These are phyloP conservation scores for Epichloe sylvatica DNA, from an alignment of 2,329 filamentous ascomycete species.

Conservation along the genomic window DNA sequence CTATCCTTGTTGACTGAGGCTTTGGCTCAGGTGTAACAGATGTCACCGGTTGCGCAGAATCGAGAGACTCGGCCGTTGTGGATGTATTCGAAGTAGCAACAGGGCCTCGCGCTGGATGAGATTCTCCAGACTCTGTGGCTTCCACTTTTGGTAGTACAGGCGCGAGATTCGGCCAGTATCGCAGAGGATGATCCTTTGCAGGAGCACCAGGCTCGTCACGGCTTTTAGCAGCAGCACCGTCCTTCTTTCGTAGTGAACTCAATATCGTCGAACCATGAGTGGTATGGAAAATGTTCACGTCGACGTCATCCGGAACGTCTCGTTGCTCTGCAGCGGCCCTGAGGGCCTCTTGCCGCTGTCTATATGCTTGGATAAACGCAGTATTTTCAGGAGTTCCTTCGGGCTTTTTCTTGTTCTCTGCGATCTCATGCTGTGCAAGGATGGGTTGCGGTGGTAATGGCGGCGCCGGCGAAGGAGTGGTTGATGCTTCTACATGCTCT, in stretches of 20 bases:
- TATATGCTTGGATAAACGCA: conserved; percentile 4
- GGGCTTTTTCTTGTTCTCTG: too few relatives aligned
- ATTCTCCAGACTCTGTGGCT: neutral
- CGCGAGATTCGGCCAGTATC: conserved; percentile 19
- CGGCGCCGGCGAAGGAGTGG: too few relatives aligned
- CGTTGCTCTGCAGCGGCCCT: conserved; percentile 12
- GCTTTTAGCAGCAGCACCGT: conserved; percentile 4
- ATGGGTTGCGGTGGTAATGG: too few relatives aligned
- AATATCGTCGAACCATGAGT: conserved; percentile 31
- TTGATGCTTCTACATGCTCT: neutral
- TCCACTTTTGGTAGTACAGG: conserved; percentile 9
- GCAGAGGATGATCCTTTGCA: conserved; percentile 24
- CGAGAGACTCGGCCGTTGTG: conserved; percentile 1
- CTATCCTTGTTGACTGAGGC: conserved; percentile 1
- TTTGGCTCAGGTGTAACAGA: neutral
- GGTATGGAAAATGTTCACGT: conserved; percentile 37
- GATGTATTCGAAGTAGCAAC: neutral
- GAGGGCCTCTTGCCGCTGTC: conserved; percentile 4
- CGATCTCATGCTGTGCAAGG: too few relatives aligned
- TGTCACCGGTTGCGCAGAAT: neutral
- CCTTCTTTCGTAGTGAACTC: conserved; percentile 20
- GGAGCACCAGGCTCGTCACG: conserved; percentile 8
- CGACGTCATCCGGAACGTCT: conserved; percentile 26
- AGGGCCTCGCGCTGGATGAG: neutral
- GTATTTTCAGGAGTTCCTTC: neutral